phyloP scores from a whole-genome alignment of 331 rosid species.

The Stylosanthes scabra region DNA sequence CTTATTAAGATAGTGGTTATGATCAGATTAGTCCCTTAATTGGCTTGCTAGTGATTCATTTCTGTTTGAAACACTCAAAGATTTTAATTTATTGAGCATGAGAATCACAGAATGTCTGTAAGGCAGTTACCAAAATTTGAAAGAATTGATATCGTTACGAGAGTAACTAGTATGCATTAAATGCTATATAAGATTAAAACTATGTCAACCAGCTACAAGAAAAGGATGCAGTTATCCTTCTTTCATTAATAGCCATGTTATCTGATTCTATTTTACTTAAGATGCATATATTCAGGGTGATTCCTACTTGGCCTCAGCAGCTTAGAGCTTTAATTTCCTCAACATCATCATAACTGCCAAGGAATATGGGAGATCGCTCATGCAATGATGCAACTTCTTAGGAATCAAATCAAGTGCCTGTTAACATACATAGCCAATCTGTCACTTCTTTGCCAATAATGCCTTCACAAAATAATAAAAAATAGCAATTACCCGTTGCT shows the following conservation, averaged over 20 bases:
- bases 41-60: constrained; percentile 34
- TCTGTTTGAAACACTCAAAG: too few relatives aligned
- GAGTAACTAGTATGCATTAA: neutral
- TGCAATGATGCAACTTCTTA: constrained; percentile 51
- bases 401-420: constrained; percentile 96
- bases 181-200: neutral
- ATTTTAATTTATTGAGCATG: too few relatives aligned
- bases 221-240: constrained; percentile 3
- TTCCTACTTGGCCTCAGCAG: constrained; percentile 48
- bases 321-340: constrained; percentile 86
- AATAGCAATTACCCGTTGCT: constrained; percentile 58
- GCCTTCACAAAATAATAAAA: neutral
- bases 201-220: constrained; percentile 1
- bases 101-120: constrained; percentile 2
- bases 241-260: neutral
- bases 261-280: neutral
- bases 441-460: constrained; percentile 18
- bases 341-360: constrained; percentile 90
- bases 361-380: constrained; percentile 87
- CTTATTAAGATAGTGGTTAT: constrained; percentile 33
- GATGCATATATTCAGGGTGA: constrained; percentile 27
- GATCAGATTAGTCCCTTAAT: constrained; percentile 35
- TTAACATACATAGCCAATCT: neutral
- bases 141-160: too few relatives aligned
- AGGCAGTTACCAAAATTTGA: constrained; percentile 56